A percentile compares a stretch with the other conserved stretches of the same genome.
Conservation (phyloP, 176 grass and related monocot genomes). For the Triticum monococcum region DNA sequence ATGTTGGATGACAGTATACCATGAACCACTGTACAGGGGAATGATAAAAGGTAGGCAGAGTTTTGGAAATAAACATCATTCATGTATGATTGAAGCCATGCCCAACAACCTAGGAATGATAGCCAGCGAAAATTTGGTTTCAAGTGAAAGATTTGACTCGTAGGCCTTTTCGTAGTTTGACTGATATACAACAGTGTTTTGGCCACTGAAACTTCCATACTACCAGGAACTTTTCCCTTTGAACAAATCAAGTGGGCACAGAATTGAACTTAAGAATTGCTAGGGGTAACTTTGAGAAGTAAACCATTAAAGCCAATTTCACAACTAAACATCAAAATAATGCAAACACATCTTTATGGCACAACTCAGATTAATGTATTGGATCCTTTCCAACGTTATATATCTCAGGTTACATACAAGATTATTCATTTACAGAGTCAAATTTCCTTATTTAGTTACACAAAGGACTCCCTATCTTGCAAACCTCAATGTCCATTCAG, state of each 20-base stretch:
- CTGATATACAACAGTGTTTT: not conserved
- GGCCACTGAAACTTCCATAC: not conserved
- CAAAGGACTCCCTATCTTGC: constrained; percentile 56
- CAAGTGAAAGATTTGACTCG: constrained; percentile 38
- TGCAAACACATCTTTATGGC: constrained; percentile 18
- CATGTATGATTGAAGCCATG: constrained; percentile 22
- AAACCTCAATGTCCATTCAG: constrained; percentile 91
- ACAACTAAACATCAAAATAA: constrained; percentile 15
- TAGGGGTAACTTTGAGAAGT: constrained; percentile 1
- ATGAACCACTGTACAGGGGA: constrained; percentile 6
- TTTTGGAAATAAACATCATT: constrained; percentile 17
- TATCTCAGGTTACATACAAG: constrained; percentile 19
- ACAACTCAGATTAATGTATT: constrained; percentile 32
- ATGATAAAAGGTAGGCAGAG: constrained; percentile 22
- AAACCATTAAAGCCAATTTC: not conserved
- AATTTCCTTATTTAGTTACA: constrained; percentile 29
- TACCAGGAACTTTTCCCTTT: not conserved
- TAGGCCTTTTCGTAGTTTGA: constrained; percentile 25
- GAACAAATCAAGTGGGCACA: not conserved
- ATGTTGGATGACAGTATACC: constrained; percentile 1
- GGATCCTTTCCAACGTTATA: constrained; percentile 22
- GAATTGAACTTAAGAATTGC: not conserved
- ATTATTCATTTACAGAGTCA: constrained; percentile 33
- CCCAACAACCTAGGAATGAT: constrained; percentile 35
- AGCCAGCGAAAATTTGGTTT: constrained; percentile 38